Evolutionary conservation across 768 basidiomycete genomes (phyloP).

Genomic region (Boletus vinaceobasis): DNA sequence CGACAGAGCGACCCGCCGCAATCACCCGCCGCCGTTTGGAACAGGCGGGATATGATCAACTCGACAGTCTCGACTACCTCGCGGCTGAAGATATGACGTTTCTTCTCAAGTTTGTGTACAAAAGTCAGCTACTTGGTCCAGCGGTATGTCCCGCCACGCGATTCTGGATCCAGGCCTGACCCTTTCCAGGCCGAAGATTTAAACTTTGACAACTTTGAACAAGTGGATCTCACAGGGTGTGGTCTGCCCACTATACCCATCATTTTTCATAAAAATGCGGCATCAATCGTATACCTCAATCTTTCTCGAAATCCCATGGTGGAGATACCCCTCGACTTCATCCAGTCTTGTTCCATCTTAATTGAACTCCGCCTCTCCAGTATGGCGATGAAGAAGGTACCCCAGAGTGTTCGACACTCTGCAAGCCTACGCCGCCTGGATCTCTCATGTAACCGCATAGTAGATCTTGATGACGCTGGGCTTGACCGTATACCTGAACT

Average conservation of each 20-base stretch:
- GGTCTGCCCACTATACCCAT: conserved; percentile 88
- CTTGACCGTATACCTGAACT: conserved; percentile 76
- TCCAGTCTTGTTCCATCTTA: conserved; percentile 80
- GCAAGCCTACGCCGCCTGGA: conserved; percentile 75
- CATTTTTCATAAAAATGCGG: conserved; percentile 77
- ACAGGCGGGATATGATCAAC: conserved; percentile 84
- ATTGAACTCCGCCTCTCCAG: conserved; percentile 83
- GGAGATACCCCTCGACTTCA: conserved; percentile 95
- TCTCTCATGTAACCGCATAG: conserved; percentile 87
- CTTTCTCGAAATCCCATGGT: conserved; percentile 94
- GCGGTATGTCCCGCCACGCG: conserved; percentile 42
- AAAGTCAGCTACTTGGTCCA: conserved; percentile 65
- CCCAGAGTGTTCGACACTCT: conserved; percentile 76
- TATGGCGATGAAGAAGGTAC: conserved; percentile 94
- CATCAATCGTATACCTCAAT: conserved; percentile 78
- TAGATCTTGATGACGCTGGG: conserved; percentile 81
- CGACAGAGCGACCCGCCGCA: conserved; percentile 78
- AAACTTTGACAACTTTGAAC: conserved; percentile 65
- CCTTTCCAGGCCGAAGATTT: conserved; percentile 66
- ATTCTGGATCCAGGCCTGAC: neutral
- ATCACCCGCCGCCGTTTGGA: conserved; percentile 81
- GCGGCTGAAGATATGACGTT: conserved; percentile 79
- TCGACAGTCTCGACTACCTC: conserved; percentile 75
- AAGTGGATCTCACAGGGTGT: conserved; percentile 77
- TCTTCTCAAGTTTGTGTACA: conserved; percentile 87